Percentiles rank a stretch among this genome's conserved stretches.
Evolutionary conservation across 106 monocot species (phyloP).

Genomic region (Acorus gramineus): DNA sequence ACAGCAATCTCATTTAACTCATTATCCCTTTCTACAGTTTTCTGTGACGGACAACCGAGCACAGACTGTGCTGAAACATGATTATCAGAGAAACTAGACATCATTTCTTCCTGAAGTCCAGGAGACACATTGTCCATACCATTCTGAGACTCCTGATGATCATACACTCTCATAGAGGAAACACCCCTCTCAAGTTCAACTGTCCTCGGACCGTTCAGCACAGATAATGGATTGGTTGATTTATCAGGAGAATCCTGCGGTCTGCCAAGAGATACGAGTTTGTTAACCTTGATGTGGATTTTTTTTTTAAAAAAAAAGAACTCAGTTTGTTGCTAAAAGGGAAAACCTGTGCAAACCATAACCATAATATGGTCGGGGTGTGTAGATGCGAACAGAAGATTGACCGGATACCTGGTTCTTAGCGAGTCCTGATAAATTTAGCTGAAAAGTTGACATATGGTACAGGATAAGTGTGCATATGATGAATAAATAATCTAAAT

Average conservation of each 20-base stretch:
- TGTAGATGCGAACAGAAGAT: constrained; percentile 27
- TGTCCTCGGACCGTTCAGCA: background rate
- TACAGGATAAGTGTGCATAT: background rate
- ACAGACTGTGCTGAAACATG: background rate
- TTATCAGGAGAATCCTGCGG: constrained; percentile 1
- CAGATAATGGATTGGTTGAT: background rate
- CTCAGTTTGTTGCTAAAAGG: background rate
- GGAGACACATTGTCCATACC: constrained; percentile 10
- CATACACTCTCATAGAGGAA: background rate
- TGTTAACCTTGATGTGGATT: constrained; percentile 9
- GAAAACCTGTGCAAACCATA: constrained; percentile 26
- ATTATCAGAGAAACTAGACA: background rate
- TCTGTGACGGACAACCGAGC: background rate
- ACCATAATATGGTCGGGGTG: constrained; percentile 16
- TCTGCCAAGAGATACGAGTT: constrained; percentile 1
- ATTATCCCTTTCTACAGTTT: background rate
- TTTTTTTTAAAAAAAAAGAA: no score
- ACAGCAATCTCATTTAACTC: background rate
- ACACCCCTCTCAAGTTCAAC: constrained; percentile 1
- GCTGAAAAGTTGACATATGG: constrained; percentile 28
- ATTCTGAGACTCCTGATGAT: constrained; percentile 11
- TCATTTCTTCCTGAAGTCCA: constrained; percentile 1
- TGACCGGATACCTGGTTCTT: constrained; percentile 76
- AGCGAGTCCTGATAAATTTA: constrained; percentile 60
- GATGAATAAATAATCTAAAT: no score